phyloP scores from a whole-genome alignment of 2,329 filamentous ascomycete genomes.

The Aspergillaceae sp. region DNA sequence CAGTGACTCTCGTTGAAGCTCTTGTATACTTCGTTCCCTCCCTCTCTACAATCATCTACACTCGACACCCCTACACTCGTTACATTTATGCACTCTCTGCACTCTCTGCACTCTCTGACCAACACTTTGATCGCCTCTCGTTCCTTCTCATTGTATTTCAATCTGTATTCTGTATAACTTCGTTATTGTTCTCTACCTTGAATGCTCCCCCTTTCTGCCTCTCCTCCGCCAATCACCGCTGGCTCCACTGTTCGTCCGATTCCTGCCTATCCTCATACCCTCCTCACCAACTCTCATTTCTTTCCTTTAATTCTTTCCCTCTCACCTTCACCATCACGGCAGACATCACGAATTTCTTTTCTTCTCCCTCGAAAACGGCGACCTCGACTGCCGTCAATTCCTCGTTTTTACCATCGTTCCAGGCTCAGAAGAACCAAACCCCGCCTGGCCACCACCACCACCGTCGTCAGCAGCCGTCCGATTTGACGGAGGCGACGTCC shows the following conservation, averaged over 20 bases:
- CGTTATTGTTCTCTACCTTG: not conserved
- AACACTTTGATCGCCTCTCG: not conserved
- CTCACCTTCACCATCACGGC: constrained; percentile 3
- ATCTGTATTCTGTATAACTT: constrained; percentile 1
- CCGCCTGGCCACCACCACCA: constrained; percentile 10
- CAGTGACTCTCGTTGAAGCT: no score
- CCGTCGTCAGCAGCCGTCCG: constrained; percentile 1
- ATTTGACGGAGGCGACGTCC: not conserved
- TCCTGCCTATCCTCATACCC: not conserved
- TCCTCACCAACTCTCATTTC: not conserved
- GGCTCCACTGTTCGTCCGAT: constrained; percentile 3
- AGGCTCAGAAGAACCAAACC: constrained; percentile 22
- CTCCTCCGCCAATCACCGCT: constrained; percentile 15
- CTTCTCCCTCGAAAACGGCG: constrained; percentile 19
- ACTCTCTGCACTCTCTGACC: not conserved
- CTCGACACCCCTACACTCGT: no score
- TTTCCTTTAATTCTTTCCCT: constrained; percentile 5
- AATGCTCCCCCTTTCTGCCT: constrained; percentile 16
- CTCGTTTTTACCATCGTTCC: constrained; percentile 29
- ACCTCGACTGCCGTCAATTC: constrained; percentile 12
- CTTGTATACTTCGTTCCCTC: no score
- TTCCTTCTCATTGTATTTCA: not conserved
- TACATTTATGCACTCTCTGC: no score
- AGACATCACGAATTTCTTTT: constrained; percentile 1
- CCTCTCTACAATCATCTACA: no score